phyloP scores from a whole-genome alignment of 2,329 filamentous ascomycete genomes.

The Calonectria hawksworthii region DNA sequence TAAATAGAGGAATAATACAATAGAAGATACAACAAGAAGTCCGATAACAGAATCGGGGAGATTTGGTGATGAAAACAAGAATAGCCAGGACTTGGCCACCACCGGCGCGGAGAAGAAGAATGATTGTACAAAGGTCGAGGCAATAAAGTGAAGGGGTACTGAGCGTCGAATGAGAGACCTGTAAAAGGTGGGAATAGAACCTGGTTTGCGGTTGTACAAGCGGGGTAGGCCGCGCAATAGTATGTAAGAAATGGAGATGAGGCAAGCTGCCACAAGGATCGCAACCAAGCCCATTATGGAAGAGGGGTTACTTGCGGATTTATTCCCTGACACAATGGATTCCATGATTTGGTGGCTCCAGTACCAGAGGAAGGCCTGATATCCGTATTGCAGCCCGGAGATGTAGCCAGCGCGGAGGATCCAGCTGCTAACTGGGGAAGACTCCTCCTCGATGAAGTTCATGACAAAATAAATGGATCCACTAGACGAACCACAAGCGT shows the following conservation, averaged over 20 bases:
- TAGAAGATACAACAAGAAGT: not conserved
- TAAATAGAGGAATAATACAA: not conserved
- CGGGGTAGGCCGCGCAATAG: not conserved
- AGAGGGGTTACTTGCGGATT: not conserved
- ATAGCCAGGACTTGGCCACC: not conserved
- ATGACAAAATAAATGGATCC: not conserved
- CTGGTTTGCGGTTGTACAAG: not conserved
- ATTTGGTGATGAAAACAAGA: not conserved
- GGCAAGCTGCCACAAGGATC: not conserved
- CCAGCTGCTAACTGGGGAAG: not conserved
- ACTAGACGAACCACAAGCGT: not conserved
- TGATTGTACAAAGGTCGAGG: not conserved
- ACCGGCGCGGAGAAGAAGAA: not conserved
- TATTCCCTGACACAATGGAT: not conserved
- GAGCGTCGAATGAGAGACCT: not conserved
- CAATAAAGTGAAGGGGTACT: not conserved
- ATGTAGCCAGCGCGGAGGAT: not conserved
- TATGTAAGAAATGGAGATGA: not conserved
- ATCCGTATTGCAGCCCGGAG: not conserved
- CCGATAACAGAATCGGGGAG: not conserved
- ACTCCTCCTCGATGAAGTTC: not conserved
- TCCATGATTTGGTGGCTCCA: not conserved
- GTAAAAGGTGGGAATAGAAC: not conserved
- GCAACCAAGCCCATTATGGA: not conserved
- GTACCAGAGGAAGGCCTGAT: not conserved